Evolutionary conservation across 1,284 basidiomycete species (phyloP).

Genomic region (Pseudozyma hubeiensis): DNA sequence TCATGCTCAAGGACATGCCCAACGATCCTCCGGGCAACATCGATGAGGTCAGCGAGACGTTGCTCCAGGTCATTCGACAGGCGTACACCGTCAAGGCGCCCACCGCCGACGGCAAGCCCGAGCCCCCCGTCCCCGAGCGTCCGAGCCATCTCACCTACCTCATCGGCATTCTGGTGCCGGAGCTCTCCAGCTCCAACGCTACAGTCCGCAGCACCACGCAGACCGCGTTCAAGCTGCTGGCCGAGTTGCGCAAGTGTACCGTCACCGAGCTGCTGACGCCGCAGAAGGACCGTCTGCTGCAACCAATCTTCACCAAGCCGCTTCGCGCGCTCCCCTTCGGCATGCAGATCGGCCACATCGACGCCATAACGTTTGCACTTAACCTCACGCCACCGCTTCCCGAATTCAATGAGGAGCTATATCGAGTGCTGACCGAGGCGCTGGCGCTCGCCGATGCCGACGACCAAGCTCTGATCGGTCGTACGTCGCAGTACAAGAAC

Average conservation of each 20-base stretch:
- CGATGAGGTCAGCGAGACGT: conserved; percentile 81
- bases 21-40: conserved; percentile 87
- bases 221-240: conserved; percentile 82
- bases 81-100: conserved; percentile 52
- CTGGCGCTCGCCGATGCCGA: conserved; percentile 96
- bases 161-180: conserved; percentile 87
- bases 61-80: conserved; percentile 79
- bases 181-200: conserved; percentile 87
- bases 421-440: conserved; percentile 91
- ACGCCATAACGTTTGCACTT: conserved; percentile 90
- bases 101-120: conserved; percentile 36
- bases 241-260: conserved; percentile 79
- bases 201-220: conserved; percentile 88
- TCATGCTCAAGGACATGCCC: conserved; percentile 95
- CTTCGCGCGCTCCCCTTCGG: conserved; percentile 94
- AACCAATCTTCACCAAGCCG: conserved; percentile 93
- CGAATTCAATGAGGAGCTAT: conserved; percentile 89
- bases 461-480: conserved; percentile 81
- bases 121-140: conserved; percentile 44
- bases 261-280: conserved; percentile 84
- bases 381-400: conserved; percentile 85
- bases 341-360: conserved; percentile 98
- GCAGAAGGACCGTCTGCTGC: conserved; percentile 87
- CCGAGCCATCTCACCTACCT: conserved; percentile 71
- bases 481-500: conserved; percentile 81